Evolutionary conservation across 257 asterid genomes (phyloP), one percentile per base, ranked within the genome.

Genomic region (Ligustrum vulgare): DNA sequence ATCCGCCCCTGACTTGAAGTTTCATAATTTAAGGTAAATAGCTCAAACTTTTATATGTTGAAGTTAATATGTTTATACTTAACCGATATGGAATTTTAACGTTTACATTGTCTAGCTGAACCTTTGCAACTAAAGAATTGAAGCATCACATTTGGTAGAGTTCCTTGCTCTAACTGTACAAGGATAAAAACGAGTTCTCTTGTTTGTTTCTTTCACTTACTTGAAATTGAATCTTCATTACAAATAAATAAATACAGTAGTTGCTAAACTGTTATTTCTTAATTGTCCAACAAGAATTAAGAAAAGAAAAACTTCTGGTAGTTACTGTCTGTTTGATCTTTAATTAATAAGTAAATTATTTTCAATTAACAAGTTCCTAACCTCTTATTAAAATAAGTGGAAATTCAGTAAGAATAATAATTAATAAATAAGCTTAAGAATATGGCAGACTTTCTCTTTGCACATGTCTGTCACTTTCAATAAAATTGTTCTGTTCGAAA

Each of bases 381-480:
- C 33, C 54, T 65, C 18, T 65, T 71, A 67, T 75, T 75, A 76
- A 43, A 66, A 72, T 22, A 16, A 13, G 25, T 25, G 11, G 5
- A 69, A 74, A 32, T 63, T 51, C 43, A 65, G 23, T 60, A 64
- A 16, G 72, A 75, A 64, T 8, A 75, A 64, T 8, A 34, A 12
- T 33, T 69, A 58, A 68, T 74, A 25, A 60, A 62, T 60, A 67
- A 69, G 79, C 65, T 75, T 34, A 41, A 35, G 32, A 72, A 78
- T 6, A 72, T 34, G 64, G 51, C 73, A 67, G 34, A 58, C 51
- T 56, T 76, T 60, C n/a, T 32, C 72, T 43, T 72, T 6, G 75
- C 84, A 80, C 81, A 76, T 76, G 84, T 67, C 84, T 31, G 78
- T 80, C 81, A 70, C 81, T 80, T 80, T 80, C 84, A 68, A 8